Evolutionary conservation across 176 grass and related monocot species (phyloP).

Genomic region (Cymbopogon citratus): DNA sequence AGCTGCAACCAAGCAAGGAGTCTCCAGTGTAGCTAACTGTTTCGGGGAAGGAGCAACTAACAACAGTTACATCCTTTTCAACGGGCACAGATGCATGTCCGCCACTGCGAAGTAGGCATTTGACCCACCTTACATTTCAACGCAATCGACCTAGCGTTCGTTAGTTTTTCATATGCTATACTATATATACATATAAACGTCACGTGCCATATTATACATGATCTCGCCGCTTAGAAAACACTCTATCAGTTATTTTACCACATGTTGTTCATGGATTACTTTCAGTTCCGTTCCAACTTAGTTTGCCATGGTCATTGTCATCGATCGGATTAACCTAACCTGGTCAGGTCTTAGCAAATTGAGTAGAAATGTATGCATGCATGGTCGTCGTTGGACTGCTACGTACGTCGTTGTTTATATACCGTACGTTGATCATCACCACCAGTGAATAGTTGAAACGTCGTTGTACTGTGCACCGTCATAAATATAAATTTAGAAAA

Average conservation of each 20-base stretch:
- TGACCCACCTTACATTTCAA: slow-evolving; percentile 11
- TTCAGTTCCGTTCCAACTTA: slow-evolving; percentile 14
- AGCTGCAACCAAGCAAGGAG: no score
- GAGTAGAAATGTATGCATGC: not conserved
- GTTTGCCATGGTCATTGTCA: not conserved
- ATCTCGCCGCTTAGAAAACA: not conserved
- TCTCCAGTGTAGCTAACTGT: no score
- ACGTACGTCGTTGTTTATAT: not conserved
- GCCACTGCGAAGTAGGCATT: not conserved
- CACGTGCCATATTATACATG: not conserved
- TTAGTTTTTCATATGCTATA: not conserved
- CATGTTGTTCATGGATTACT: not conserved
- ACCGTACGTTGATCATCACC: not conserved
- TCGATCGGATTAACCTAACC: not conserved
- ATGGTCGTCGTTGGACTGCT: not conserved
- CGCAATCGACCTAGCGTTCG: slow-evolving; percentile 10
- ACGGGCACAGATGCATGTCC: not conserved
- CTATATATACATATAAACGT: not conserved
- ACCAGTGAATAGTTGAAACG: not conserved
- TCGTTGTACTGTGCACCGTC: not conserved
- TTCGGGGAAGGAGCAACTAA: not conserved
- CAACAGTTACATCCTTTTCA: not conserved
- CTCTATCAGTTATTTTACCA: not conserved
- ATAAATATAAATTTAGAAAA: not conserved
- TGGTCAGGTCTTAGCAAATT: not conserved